Percentiles rank a stretch among this genome's conserved stretches.
phyloP scores from a whole-genome alignment of 2,329 filamentous ascomycete genomes.

The Dactylellina leptospora region DNA sequence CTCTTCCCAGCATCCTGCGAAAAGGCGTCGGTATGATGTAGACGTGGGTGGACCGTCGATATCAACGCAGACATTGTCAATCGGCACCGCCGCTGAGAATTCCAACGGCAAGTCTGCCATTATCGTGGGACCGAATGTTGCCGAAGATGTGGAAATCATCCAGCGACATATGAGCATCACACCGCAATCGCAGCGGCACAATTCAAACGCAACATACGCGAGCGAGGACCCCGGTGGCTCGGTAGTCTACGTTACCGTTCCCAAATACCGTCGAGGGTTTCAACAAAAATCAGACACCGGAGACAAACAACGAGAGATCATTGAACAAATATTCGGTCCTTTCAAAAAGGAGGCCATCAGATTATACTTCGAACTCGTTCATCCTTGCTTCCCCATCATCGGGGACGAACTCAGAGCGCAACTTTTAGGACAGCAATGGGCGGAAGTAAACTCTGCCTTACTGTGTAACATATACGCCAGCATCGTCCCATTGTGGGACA shows the following conservation, averaged over 20 bases:
- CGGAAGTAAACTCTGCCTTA: slow-evolving; percentile 62
- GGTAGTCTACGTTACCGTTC: slow-evolving; percentile 58
- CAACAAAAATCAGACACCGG: slow-evolving; percentile 60
- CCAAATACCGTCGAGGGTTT: slow-evolving; percentile 59
- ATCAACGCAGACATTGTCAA: background rate
- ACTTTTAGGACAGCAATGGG: slow-evolving; percentile 27
- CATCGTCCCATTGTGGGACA: slow-evolving; percentile 68
- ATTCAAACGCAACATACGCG: slow-evolving; percentile 30
- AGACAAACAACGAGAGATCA: slow-evolving; percentile 66
- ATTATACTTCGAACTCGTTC: slow-evolving; percentile 65
- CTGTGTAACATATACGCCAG: slow-evolving; percentile 69
- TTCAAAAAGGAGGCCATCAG: slow-evolving; percentile 65
- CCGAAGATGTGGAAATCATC: slow-evolving; percentile 68
- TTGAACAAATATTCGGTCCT: slow-evolving; percentile 70
- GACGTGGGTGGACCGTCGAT: background rate
- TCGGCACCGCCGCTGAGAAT: slow-evolving; percentile 58
- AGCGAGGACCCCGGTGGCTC: slow-evolving; percentile 61
- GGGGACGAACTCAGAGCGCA: slow-evolving; percentile 62
- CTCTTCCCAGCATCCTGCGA: background rate
- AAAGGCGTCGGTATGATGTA: slow-evolving; percentile 41
- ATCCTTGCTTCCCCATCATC: slow-evolving; percentile 70
- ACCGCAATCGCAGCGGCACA: slow-evolving; percentile 28
- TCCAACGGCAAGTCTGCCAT: slow-evolving; percentile 62
- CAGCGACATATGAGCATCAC: slow-evolving; percentile 48
- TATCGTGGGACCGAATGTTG: slow-evolving; percentile 69